These are phyloP conservation scores for Litchi chinensis DNA, from an alignment of 345 rosid genomes.

Conservation along the genomic window DNA sequence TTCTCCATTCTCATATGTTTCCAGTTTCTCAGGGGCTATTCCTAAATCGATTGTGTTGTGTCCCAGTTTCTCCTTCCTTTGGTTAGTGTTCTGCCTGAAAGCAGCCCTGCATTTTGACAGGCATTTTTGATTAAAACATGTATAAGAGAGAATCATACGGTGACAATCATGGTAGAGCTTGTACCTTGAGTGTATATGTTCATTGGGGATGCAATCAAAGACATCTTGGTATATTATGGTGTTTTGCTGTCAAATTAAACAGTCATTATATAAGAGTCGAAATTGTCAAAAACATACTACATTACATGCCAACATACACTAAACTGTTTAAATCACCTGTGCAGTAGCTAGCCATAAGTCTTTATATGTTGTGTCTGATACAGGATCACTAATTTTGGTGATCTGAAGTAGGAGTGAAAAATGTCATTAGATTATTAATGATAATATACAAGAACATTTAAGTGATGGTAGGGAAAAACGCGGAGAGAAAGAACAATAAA, in stretches of 20 bases:
- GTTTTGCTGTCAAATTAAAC: conserved; percentile 45
- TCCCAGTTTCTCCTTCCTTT: conserved; percentile 66
- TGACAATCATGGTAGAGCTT: not conserved
- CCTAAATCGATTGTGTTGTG: conserved; percentile 84
- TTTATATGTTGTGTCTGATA: conserved; percentile 57
- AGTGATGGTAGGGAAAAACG: too few relatives aligned
- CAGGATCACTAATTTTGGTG: conserved; percentile 64
- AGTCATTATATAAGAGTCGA: not conserved
- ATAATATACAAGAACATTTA: not conserved
- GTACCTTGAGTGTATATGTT: conserved; percentile 69
- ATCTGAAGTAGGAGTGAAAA: conserved; percentile 37
- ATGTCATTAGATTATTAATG: not conserved
- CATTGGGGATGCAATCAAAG: conserved; percentile 85
- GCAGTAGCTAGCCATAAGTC: conserved; percentile 80
- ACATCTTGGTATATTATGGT: conserved; percentile 67
- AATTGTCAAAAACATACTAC: not conserved
- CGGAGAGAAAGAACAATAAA: too few relatives aligned
- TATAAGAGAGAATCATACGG: not conserved
- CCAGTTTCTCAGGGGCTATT: conserved; percentile 65
- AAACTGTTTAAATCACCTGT: conserved; percentile 35
- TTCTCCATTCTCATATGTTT: conserved; percentile 33
- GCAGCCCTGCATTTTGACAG: conserved; percentile 49
- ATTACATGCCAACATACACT: not conserved
- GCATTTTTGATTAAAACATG: not conserved
- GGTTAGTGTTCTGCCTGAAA: conserved; percentile 57